Evolutionary conservation across 768 basidiomycete species (phyloP).

Genomic region (Sutorius australiensis): DNA sequence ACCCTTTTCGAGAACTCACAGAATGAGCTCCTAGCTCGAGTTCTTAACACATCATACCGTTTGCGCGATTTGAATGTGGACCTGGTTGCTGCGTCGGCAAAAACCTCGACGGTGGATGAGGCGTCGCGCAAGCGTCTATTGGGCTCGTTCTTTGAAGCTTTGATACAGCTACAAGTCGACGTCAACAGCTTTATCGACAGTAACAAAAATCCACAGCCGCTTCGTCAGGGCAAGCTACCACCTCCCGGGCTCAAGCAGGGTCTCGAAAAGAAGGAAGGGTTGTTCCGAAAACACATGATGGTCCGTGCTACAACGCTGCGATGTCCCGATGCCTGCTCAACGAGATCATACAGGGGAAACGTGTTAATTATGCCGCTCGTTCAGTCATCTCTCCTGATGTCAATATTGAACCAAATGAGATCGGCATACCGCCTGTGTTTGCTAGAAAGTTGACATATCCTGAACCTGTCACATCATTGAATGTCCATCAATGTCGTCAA

Average conservation of each 20-base stretch:
- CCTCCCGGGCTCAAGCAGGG: constrained; percentile 94
- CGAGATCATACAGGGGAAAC: constrained; percentile 71
- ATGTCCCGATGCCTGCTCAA: not conserved
- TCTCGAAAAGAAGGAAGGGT: constrained; percentile 96
- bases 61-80: constrained; percentile 73
- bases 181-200: constrained; percentile 98
- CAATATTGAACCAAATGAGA: constrained; percentile 98
- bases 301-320: constrained; percentile 39
- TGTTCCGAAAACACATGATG: constrained; percentile 99
- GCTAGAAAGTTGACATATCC: constrained; percentile 96
- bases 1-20: constrained; percentile 94
- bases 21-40: constrained; percentile 81
- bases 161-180: constrained; percentile 89
- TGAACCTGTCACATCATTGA: constrained; percentile 90
- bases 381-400: constrained; percentile 99
- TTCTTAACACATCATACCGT: constrained; percentile 76
- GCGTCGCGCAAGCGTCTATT: constrained; percentile 53
- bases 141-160: constrained; percentile 65
- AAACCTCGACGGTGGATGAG: constrained; percentile 52
- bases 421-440: constrained; percentile 96
- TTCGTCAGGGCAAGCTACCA: constrained; percentile 84
- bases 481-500: constrained; percentile 83
- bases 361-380: constrained; percentile 98
- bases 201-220: constrained; percentile 85
- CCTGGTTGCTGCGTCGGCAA: constrained; percentile 57